Percentiles rank a stretch among this genome's conserved stretches.
Conservation (phyloP, 441 rosid genomes). For the Melastoma candidum region DNA sequence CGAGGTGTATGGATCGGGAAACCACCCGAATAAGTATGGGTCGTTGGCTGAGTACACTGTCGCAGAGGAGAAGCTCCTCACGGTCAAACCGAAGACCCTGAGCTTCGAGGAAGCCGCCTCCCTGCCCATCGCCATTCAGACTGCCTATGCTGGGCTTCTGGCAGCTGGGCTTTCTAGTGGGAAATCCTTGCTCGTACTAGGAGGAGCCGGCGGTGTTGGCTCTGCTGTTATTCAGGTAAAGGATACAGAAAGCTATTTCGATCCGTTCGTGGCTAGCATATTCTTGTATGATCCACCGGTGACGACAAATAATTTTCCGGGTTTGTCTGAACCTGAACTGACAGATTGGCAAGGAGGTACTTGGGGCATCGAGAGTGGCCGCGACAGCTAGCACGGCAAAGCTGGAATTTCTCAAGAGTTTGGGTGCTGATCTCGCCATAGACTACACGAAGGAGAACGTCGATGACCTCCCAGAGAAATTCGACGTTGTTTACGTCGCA, state of each 20-base stretch:
- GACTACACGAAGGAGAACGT: constrained; percentile 6
- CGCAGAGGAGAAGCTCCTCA: constrained; percentile 5
- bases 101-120: constrained; percentile 6
- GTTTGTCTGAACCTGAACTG: background rate
- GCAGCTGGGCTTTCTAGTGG: too few species aligned
- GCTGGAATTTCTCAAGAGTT: constrained; percentile 3
- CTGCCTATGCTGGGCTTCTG: background rate
- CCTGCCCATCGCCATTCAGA: constrained; percentile 6
- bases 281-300: too few species aligned
- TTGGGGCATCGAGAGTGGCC: constrained; percentile 9
- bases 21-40: constrained; percentile 4
- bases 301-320: too few species aligned
- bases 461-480: constrained; percentile 2
- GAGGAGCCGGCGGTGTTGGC: background rate
- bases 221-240: background rate
- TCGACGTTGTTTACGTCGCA: constrained; percentile 3
- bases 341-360: constrained; percentile 2
- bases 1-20: constrained; percentile 6
- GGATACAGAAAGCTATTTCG: background rate
- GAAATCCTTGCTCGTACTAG: background rate
- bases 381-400: constrained; percentile 5
- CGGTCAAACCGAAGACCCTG: constrained; percentile 4
- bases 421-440: constrained; percentile 5
- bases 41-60: constrained; percentile 8
- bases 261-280: too few species aligned